Evolutionary conservation across 2,329 filamentous ascomycete genomes (phyloP).

Genomic region (Paraconiothyrium sp.): DNA sequence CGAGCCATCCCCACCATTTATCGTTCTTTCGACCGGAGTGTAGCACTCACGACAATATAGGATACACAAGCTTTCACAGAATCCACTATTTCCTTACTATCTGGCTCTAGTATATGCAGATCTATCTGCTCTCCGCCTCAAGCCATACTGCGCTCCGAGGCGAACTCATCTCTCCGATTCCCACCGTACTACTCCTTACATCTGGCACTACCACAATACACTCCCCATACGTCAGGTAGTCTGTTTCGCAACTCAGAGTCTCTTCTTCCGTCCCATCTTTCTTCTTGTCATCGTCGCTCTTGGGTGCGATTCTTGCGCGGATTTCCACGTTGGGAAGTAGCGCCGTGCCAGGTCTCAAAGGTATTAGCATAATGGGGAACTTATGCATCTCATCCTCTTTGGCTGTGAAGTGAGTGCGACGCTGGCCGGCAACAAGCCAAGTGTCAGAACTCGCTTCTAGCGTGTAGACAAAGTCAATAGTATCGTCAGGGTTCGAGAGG

Average conservation of each 20-base stretch:
- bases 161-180: conserved; percentile 40
- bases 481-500: conserved; percentile 46
- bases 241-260: conserved; percentile 73
- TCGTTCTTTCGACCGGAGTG: not conserved
- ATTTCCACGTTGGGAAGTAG: conserved; percentile 83
- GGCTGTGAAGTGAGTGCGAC: conserved; percentile 78
- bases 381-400: conserved; percentile 56
- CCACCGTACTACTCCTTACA: conserved; percentile 69
- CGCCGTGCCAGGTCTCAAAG: conserved; percentile 80
- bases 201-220: conserved; percentile 78
- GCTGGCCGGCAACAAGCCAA: conserved; percentile 86
- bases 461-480: conserved; percentile 84
- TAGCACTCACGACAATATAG: no score
- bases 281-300: conserved; percentile 37
- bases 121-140: conserved; percentile 27
- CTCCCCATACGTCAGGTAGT: conserved; percentile 81
- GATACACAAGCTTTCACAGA: no score
- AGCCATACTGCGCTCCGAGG: conserved; percentile 41
- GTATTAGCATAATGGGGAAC: conserved; percentile 80
- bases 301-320: conserved; percentile 62
- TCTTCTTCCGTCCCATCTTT: conserved; percentile 32
- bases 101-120: not conserved
- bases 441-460: conserved; percentile 76
- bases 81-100: not conserved
- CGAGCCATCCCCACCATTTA: not conserved